Base-by-base conservation (phyloP, 1,284 basidiomycete species). In the Malassezia sympodialis region DNA sequence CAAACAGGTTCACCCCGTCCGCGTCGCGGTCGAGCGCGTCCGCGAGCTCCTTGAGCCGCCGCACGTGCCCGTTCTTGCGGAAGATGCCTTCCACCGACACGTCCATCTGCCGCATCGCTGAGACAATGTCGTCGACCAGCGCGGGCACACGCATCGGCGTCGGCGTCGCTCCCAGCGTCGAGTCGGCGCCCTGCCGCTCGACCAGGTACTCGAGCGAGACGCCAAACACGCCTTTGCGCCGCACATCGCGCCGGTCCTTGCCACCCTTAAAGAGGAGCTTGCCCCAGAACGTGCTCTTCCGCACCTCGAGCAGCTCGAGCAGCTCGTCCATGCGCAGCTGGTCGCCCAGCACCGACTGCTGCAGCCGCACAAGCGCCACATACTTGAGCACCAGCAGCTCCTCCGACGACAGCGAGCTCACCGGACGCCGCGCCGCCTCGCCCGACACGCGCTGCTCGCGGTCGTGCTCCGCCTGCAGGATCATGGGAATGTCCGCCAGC, bases 51-150 rank as follows among this genome's bases (percentile, higher is more conserved):
- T 89, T 90, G 57, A 96, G 79, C 53, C 89, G 82, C 49, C 90
- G 83, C 69, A 98, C 96, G 75, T 98, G 96, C 53, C 93, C 93
- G 73, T 96, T 96, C 79, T 94, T 91, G 51, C 93, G 83, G 81
- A 99, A 99, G 61, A 99, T 94, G 58, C 93, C 93, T 76, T 98
- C 94, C 34, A 99, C 82, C 4, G 93, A 96, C 86, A 99, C 89
- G 77, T 98, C 93, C 93, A 96, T 96, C 76, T 96, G 91, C 72
- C 87, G 82, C 93, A 99, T 96, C 3, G 94, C 90, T 51, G 89
- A 93, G 37, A 98, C 84, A 51, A 96, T 86, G 70, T 98, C 94
- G 74, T 98, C 94, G 58, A 99, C 87, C 74, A 98, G 96, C 75
- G 88, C 94, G 7, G 93, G 93, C 26, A 99, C 85, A 62, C 89